Evolutionary conservation across 139 green algal genomes (phyloP).

Genomic region (Chlorella sp.): DNA sequence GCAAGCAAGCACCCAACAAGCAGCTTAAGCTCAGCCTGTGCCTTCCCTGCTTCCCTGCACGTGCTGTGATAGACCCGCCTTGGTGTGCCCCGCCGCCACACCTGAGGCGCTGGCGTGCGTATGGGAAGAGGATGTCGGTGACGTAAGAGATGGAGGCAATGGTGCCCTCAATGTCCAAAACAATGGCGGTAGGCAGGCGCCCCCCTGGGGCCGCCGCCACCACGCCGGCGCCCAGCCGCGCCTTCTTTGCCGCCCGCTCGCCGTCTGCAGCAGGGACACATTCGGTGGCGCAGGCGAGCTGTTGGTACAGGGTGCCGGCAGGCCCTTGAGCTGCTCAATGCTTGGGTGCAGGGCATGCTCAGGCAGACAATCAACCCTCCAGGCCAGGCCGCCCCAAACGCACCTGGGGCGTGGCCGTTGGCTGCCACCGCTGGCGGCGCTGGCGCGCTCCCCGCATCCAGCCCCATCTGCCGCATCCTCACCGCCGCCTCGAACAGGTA

Average conservation of each 20-base stretch:
- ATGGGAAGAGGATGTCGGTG: slow-evolving; percentile 88
- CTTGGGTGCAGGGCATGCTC: no score
- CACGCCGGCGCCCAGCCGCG: neutral
- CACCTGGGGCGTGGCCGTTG: slow-evolving; percentile 34
- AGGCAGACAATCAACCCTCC: neutral
- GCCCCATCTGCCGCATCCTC: slow-evolving; percentile 78
- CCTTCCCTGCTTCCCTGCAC: no score
- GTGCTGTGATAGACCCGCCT: no score
- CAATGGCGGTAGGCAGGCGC: slow-evolving; percentile 62
- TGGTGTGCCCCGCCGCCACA: neutral
- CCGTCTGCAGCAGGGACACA: neutral
- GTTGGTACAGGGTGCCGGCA: neutral
- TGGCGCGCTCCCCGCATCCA: slow-evolving; percentile 66
- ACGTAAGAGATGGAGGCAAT: slow-evolving; percentile 93
- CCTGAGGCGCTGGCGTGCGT: slow-evolving; percentile 62
- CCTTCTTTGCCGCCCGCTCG: slow-evolving; percentile 31
- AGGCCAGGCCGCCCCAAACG: neutral
- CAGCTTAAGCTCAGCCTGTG: neutral
- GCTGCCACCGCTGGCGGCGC: slow-evolving; percentile 11
- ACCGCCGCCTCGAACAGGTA: slow-evolving; percentile 95
- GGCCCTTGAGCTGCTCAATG: no score
- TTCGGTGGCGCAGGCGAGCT: neutral
- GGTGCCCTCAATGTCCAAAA: slow-evolving; percentile 98
- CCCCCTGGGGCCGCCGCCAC: neutral
- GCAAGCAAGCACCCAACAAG: neutral